phyloP scores from a whole-genome alignment of 352 stramenopile species.

The Phytophthora sansomeana region DNA sequence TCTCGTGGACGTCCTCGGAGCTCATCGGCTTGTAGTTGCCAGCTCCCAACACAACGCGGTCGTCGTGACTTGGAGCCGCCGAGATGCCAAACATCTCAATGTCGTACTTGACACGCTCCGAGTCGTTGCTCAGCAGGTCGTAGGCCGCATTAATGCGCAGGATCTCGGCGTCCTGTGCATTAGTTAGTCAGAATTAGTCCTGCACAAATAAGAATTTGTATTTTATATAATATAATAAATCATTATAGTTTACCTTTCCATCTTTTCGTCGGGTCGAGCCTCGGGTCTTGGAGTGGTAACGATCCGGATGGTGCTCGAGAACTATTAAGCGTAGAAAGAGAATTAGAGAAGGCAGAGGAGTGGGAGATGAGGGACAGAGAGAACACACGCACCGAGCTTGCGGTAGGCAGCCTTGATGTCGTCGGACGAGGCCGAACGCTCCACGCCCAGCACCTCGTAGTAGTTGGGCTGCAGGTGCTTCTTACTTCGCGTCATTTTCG shows the following conservation, averaged over 20 bases:
- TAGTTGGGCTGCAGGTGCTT: slow-evolving; percentile 52
- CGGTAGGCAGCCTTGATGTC: slow-evolving; percentile 84
- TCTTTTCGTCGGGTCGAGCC: slow-evolving; percentile 33
- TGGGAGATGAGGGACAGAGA: too few species aligned
- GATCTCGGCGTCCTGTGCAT: slow-evolving; percentile 53
- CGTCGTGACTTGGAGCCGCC: slow-evolving; percentile 43
- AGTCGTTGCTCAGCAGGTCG: slow-evolving; percentile 63
- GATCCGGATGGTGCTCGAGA: slow-evolving; percentile 78
- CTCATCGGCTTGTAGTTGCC: slow-evolving; percentile 74
- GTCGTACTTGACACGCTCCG: slow-evolving; percentile 70
- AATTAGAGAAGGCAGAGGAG: neutral
- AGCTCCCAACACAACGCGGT: slow-evolving; percentile 28
- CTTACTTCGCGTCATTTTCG: slow-evolving; percentile 28
- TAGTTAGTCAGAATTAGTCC: slow-evolving; percentile 3
- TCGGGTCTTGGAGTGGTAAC: slow-evolving; percentile 45
- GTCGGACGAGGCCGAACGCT: slow-evolving; percentile 64
- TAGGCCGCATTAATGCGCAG: slow-evolving; percentile 81
- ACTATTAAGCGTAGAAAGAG: slow-evolving; percentile 36
- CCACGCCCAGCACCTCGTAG: slow-evolving; percentile 72
- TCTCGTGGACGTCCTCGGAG: slow-evolving; percentile 73
- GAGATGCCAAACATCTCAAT: slow-evolving; percentile 74
- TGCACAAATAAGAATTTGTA: neutral
- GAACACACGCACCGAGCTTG: slow-evolving; percentile 75
- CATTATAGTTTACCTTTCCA: slow-evolving; percentile 46
- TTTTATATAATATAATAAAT: neutral